Evolutionary conservation across 1,139 yeast species (phyloP).

Genomic region (Saccharomyces hybrid): DNA sequence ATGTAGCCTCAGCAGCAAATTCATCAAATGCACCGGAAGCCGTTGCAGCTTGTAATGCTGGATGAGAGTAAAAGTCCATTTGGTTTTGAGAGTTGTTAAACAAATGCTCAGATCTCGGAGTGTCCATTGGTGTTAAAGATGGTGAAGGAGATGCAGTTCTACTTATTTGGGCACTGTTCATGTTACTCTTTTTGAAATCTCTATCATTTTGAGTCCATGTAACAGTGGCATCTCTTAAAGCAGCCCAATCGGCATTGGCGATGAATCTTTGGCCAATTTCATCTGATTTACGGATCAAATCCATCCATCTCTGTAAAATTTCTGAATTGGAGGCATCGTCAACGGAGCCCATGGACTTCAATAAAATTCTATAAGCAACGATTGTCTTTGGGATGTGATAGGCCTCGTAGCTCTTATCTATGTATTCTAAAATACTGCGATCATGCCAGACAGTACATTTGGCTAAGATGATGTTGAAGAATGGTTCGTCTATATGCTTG

Average conservation of each 20-base stretch:
- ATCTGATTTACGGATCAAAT: slow-evolving; percentile 47
- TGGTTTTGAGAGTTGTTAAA: slow-evolving; percentile 14
- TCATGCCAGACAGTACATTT: too few relatives aligned
- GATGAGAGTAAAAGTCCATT: slow-evolving; percentile 26
- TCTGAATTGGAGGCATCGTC: slow-evolving; percentile 44
- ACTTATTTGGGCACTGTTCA: slow-evolving; percentile 9
- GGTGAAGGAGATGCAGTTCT: slow-evolving; percentile 10
- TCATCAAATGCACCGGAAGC: slow-evolving; percentile 34
- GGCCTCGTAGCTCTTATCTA: too few relatives aligned
- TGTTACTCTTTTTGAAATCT: slow-evolving; percentile 11
- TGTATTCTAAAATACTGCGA: too few relatives aligned
- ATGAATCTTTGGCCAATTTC: slow-evolving; percentile 48
- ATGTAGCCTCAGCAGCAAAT: slow-evolving; percentile 10
- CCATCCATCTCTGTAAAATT: slow-evolving; percentile 55
- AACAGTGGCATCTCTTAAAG: slow-evolving; percentile 71
- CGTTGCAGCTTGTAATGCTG: slow-evolving; percentile 33
- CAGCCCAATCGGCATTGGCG: slow-evolving; percentile 85
- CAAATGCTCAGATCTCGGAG: slow-evolving; percentile 1
- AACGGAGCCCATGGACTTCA: slow-evolving; percentile 67
- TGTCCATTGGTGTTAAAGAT: slow-evolving; percentile 4
- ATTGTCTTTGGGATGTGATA: slow-evolving; percentile 49
- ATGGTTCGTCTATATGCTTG: slow-evolving; percentile 31
- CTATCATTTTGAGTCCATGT: slow-evolving; percentile 32
- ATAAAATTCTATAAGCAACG: slow-evolving; percentile 66
- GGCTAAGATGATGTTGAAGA: too few relatives aligned